Conservation (phyloP, 495 filamentous ascomycete genomes). For the Podospora didyma region DNA sequence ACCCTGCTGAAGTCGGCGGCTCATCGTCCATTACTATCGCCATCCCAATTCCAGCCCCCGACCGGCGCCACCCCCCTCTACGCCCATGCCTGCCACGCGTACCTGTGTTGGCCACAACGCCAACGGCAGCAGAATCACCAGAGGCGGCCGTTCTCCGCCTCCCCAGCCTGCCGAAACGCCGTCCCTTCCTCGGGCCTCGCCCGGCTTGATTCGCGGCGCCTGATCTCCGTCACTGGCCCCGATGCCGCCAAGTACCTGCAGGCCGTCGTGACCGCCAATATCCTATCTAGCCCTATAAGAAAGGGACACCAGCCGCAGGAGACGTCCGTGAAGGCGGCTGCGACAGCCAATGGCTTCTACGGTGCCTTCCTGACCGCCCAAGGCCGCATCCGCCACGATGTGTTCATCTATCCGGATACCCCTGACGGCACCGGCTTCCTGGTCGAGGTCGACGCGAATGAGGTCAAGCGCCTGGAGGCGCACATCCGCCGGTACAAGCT, state of each 20-base stretch:
- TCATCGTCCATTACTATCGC: too few relatives aligned
- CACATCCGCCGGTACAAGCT: constrained; percentile 83
- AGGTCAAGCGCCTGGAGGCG: constrained; percentile 55
- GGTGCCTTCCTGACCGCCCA: constrained; percentile 79
- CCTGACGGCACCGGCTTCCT: constrained; percentile 46
- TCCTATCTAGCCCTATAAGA: constrained; percentile 37
- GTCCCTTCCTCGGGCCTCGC: constrained; percentile 45
- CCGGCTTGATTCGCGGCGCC: constrained; percentile 61
- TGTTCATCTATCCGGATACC: constrained; percentile 71
- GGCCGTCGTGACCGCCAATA: constrained; percentile 75
- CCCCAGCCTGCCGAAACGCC: constrained; percentile 9
- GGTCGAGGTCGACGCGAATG: constrained; percentile 72
- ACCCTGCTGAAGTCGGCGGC: too few relatives aligned
- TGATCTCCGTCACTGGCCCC: constrained; percentile 72
- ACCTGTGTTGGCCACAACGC: too few relatives aligned
- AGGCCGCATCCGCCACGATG: constrained; percentile 80
- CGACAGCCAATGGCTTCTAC: constrained; percentile 55
- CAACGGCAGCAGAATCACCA: constrained; percentile 2
- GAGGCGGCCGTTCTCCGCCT: constrained; percentile 6
- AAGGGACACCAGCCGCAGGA: constrained; percentile 17
- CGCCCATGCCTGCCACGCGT: too few relatives aligned
- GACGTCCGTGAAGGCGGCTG: constrained; percentile 1
- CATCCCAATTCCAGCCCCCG: too few relatives aligned
- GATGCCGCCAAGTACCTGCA: constrained; percentile 85
- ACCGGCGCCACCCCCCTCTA: too few relatives aligned